Evolutionary conservation across 192 early-diverging fungal species (phyloP), one percentile per base, ranked within the genome.

Genomic region (Coemansia sp.): DNA sequence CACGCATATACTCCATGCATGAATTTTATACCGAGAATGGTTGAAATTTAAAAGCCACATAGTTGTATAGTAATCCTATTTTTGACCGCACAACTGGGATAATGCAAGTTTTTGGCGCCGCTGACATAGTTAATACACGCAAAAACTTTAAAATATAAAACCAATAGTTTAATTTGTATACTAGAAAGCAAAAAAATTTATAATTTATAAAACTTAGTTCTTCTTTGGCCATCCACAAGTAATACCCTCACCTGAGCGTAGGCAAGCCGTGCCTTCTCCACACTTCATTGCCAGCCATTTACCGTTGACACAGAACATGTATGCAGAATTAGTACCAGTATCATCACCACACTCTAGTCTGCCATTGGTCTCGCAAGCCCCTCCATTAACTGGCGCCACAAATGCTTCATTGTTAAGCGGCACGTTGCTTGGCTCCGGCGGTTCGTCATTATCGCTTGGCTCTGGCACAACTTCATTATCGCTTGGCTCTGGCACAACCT

Each of bases 261-360:
- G 29, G 31, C 57, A 60, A 34, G 57, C 31, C 27, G 57, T 60
- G 57, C 57, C 57, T 3, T 15, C 57, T 15, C 69, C 69, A 47
- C 69, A 71, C 2, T 20, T 22, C 43, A 52, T 34, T n/a, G 36
- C 20, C 13, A 71, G 3, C 69, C 69, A 71, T 15, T 62, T 51
- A 7, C 22, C n/a, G 18, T 71, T 40, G 3, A 49, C 33, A 18
- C 69, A 71, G 24, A 71, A 24, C 46, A 49, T 36, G 47, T 71
- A 71, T 2, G 44, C 41, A n/a, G 69, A 16, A 3, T 41, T 63
- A 11, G 34, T 31, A 9, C 69, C 68, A 7, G 57, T 44, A 12
- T 51, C 24, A 34, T 36, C 66, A 10, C 15, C 33, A 20, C 66
- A 46, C 10, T 46, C 29, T 24, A 67, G 46, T 33, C 8, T 42